phyloP scores from a whole-genome alignment of 2,329 filamentous ascomycete genomes.

The Colletotrichum theobromicola region DNA sequence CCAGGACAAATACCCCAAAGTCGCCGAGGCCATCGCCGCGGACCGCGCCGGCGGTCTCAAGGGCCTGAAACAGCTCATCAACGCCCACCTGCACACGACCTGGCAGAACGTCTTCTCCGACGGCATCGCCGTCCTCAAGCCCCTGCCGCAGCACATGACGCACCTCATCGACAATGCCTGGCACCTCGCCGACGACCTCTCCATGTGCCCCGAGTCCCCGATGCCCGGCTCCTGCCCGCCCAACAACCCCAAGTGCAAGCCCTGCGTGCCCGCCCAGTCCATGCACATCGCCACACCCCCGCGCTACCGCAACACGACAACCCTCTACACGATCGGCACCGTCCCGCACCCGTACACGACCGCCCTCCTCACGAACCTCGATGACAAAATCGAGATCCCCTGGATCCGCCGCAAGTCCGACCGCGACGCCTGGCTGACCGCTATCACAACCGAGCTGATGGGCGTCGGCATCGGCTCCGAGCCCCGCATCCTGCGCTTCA shows the following conservation, averaged over 20 bases:
- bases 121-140: conserved; percentile 84
- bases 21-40: conserved; percentile 66
- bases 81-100: conserved; percentile 80
- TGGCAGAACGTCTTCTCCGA: conserved; percentile 82
- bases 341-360: conserved; percentile 93
- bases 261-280: conserved; percentile 70
- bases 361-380: conserved; percentile 68
- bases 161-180: conserved; percentile 73
- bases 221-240: conserved; percentile 83
- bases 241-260: conserved; percentile 75
- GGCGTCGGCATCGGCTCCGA: conserved; percentile 66
- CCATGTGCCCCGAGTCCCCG: conserved; percentile 75
- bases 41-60: conserved; percentile 65
- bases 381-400: conserved; percentile 63
- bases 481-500: conserved; percentile 75
- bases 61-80: conserved; percentile 77
- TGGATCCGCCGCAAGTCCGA: conserved; percentile 72
- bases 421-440: conserved; percentile 80
- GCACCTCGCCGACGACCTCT: conserved; percentile 76
- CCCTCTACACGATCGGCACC: conserved; percentile 80
- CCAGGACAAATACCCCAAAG: conserved; percentile 67
- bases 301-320: conserved; percentile 73
- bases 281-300: conserved; percentile 71
- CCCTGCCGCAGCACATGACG: conserved; percentile 76
- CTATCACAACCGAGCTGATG: conserved; percentile 73